Base-by-base conservation (phyloP, 495 filamentous ascomycete genomes). In the Pyrenula massariospora region DNA sequence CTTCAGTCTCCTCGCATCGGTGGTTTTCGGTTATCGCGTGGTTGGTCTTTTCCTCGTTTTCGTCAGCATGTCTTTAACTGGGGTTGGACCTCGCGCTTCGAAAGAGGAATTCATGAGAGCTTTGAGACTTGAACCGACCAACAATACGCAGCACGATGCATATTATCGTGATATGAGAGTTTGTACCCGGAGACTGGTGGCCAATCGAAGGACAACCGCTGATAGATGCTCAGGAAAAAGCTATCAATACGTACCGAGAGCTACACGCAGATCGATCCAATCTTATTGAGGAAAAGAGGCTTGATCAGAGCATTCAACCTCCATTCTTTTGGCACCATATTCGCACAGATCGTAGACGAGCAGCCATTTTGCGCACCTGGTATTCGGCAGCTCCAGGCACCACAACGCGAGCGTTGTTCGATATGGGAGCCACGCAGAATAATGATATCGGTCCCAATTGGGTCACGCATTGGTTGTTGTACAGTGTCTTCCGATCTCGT, bases 381-480 rank as follows among this genome's bases (percentile, higher is more conserved):
- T 63, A 57, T 19, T 71, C 66, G 5, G 50, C 50, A 24, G 19
- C 8, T 25, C 67, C 75, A 0, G 62, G 62, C 1, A 62, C 70
- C 1, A 57, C 66, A 11, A 76, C 73, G n/a, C 63, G 68, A 0
- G 58, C 61, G 1, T 58, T 71, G 0, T 78, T 77, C 55, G 68
- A 72, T 19, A 62, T 58, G 12, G 76, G 74, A 12, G 59, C 58
- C 2, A 71, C 70, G 0, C 31, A 42, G 31, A 62, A 59, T 22
- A 71, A 71, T 53, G 72, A 75, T 59, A 68, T 72, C 48, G 77
- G 73, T 10, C 75, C 76, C 8, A 82, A 82, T 57, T 82, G 79
- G 79, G 75, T 82, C 5, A 73, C 77, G 5, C 69, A 70, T 12
- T 82, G 79, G 79, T 73, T 81, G 65, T 59, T 82, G 50, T 82